These are phyloP conservation scores for Alternaria sp. DNA, from an alignment of 2,329 filamentous ascomycete genomes.

Conservation along the genomic window DNA sequence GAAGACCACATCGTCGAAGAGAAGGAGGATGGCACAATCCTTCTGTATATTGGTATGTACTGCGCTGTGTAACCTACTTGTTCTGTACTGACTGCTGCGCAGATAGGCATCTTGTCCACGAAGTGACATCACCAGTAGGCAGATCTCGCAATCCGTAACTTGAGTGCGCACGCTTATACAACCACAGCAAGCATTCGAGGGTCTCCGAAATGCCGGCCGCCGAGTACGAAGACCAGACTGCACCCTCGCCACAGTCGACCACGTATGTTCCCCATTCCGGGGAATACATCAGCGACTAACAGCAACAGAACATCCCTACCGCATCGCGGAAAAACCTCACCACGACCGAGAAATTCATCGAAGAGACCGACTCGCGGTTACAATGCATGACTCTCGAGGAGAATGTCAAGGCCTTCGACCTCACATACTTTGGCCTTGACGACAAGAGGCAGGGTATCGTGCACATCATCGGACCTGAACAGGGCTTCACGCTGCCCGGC, in stretches of 20 bases:
- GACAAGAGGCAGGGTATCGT: conserved; percentile 98
- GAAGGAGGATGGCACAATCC: conserved; percentile 89
- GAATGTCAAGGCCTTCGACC: conserved; percentile 94
- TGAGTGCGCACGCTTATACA: conserved; percentile 21
- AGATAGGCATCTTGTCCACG: conserved; percentile 96
- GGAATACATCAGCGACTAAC: conserved; percentile 19
- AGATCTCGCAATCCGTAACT: conserved; percentile 9
- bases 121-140: conserved; percentile 92
- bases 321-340: conserved; percentile 90
- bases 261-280: conserved; percentile 68
- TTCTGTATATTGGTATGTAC: conserved; percentile 87
- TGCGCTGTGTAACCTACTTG: background rate
- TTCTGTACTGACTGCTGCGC: conserved; percentile 35
- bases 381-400: conserved; percentile 97
- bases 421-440: conserved; percentile 96
- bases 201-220: conserved; percentile 86
- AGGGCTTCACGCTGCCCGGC: conserved; percentile 96
- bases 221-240: conserved; percentile 93
- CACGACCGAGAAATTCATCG: conserved; percentile 91
- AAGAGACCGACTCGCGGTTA: conserved; percentile 90
- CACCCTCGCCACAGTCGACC: conserved; percentile 95
- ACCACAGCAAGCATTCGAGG: conserved; percentile 91
- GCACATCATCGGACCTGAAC: conserved; percentile 97
- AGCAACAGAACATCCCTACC: conserved; percentile 85
- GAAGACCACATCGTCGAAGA: conserved; percentile 94